A percentile compares a stretch with the other conserved stretches of the same genome.
Evolutionary conservation across 1,284 basidiomycete genomes (phyloP).

Genomic region (Cerrena zonata): DNA sequence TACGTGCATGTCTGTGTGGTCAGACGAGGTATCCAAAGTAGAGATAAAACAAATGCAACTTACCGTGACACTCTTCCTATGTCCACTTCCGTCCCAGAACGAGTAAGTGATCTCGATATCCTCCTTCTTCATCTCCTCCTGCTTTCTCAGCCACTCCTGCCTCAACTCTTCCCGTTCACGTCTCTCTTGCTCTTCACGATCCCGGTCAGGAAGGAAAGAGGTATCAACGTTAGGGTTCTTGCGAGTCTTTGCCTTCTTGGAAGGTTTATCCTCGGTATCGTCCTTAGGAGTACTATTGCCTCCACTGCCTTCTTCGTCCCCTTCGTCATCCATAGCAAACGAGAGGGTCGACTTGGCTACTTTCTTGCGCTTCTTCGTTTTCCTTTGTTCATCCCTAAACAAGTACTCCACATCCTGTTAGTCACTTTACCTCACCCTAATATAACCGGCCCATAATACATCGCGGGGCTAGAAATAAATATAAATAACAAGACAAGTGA

Average conservation of each 20-base stretch:
- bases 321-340: constrained; percentile 81
- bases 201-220: constrained; percentile 94
- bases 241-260: constrained; percentile 74
- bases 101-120: constrained; percentile 92
- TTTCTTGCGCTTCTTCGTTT: constrained; percentile 88
- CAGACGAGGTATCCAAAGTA: constrained; percentile 15
- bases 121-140: constrained; percentile 84
- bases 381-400: constrained; percentile 82
- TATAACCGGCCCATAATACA: not conserved
- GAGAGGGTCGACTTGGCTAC: constrained; percentile 78
- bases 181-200: constrained; percentile 88
- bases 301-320: constrained; percentile 39
- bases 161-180: constrained; percentile 83
- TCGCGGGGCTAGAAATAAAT: not conserved
- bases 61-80: constrained; percentile 86
- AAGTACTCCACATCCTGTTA: constrained; percentile 73
- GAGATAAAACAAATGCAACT: constrained; percentile 29
- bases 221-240: constrained; percentile 98
- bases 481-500: constrained; percentile 19
- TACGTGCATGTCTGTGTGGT: constrained; percentile 20
- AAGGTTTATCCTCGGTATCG: constrained; percentile 36
- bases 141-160: constrained; percentile 84
- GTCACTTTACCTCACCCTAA: constrained; percentile 38
- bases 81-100: constrained; percentile 97
- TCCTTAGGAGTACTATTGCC: constrained; percentile 32